These are phyloP conservation scores for Funneliformis caledonium DNA, from an alignment of 371 early-diverging fungal genomes.

Conservation along the genomic window DNA sequence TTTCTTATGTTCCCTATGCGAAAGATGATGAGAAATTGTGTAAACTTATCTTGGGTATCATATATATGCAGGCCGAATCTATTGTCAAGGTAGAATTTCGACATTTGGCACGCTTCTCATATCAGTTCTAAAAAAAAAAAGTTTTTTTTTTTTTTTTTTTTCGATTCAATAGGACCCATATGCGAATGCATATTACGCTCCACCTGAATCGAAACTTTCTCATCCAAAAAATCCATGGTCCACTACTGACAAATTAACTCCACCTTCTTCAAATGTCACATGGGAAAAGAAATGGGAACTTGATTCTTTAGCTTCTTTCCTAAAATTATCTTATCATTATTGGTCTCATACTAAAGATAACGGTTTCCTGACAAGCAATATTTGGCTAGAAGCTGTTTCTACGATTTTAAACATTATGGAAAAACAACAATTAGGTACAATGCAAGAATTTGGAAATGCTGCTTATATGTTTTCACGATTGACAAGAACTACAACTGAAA, in stretches of 20 bases:
- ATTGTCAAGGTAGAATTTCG: slow-evolving; percentile 37
- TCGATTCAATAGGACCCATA: slow-evolving; percentile 46
- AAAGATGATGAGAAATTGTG: slow-evolving; percentile 44
- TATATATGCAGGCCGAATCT: slow-evolving; percentile 52
- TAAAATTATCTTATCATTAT: slow-evolving; percentile 53
- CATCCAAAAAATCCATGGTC: slow-evolving; percentile 36
- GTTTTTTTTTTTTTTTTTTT: background rate
- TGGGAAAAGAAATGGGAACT: slow-evolving; percentile 52
- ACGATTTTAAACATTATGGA: slow-evolving; percentile 46
- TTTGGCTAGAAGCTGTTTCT: slow-evolving; percentile 48
- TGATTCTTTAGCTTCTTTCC: slow-evolving; percentile 57
- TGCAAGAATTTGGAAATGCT: slow-evolving; percentile 43
- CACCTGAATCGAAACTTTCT: slow-evolving; percentile 25
- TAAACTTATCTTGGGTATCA: slow-evolving; percentile 48
- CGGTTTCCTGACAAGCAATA: slow-evolving; percentile 45
- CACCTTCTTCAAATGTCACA: background rate
- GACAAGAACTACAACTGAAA: background rate
- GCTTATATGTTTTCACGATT: slow-evolving; percentile 7
- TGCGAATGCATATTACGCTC: slow-evolving; percentile 58
- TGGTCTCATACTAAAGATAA: slow-evolving; percentile 47
- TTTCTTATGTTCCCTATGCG: slow-evolving; percentile 50
- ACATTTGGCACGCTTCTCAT: background rate
- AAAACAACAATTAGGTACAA: slow-evolving; percentile 50
- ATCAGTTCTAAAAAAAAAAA: background rate
- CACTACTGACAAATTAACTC: slow-evolving; percentile 49